Base-by-base conservation (phyloP, 2,329 filamentous ascomycete genomes). In the Ascochyta viciae-villosae region DNA sequence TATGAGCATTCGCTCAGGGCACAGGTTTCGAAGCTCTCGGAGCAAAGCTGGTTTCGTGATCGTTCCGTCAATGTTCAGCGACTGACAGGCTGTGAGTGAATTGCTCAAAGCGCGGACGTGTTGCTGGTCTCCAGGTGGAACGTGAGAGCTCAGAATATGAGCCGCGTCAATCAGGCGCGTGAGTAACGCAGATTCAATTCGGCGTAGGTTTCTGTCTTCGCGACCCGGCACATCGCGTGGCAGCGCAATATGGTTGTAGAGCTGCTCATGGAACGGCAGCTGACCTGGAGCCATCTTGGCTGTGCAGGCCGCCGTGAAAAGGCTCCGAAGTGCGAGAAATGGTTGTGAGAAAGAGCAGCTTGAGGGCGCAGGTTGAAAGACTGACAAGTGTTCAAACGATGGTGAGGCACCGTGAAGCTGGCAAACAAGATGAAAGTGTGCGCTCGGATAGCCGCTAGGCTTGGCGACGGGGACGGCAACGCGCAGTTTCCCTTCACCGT, bases 141-240 rank as follows among this genome's bases (percentile, higher is more conserved):
- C 50, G 12, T 62, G 50, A 4, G 55, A 50, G 12, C 48, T 61
- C 24, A 74, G 37, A 3, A 47, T 50, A 7, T 56, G 63, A 23
- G 66, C 61, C 6, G 73, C 67, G 1, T 62, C 47, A 6, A 67
- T 56, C 27, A 77, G 39, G n/a, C 73, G 72, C 3, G 52, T 54
- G 0, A 72, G 54, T 10, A 80, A 57, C 4, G 67, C 70, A 3
- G 39, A 47, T 2, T 76, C 67, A 22, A 77, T 57, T 6, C 50
- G 39, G 23, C 61, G 45, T 0, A 72, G 54, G 8, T 74, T 66
- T 1, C 15, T 48, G 26, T 78, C 76, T 24, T 72, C 68, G 23
- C 54, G 60, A 3, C 72, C 73, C 6, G 78, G 77, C 3, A 79
- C 65, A 8, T 74, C 58, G 9, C 76, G 74, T 2, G 78, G 77